A percentile compares a stretch with the other conserved stretches of the same genome.
phyloP scores from a whole-genome alignment of 1,139 yeast species.

The Yamadazyma membranifaciens region DNA sequence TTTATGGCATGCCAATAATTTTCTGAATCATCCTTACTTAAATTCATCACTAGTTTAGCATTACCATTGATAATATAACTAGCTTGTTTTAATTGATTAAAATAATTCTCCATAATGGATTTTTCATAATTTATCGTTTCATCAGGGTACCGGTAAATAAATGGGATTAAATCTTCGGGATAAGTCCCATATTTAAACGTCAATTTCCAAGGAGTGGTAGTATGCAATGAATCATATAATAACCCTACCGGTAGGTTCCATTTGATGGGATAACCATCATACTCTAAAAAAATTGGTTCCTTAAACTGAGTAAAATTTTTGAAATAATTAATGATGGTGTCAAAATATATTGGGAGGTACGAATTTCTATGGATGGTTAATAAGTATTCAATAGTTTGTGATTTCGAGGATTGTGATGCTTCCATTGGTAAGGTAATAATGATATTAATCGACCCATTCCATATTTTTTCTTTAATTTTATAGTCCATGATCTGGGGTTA shows the following conservation, averaged over 20 bases:
- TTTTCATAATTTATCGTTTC: conserved; percentile 23
- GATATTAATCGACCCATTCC: conserved; percentile 59
- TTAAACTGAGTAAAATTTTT: conserved; percentile 23
- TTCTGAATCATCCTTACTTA: conserved; percentile 61
- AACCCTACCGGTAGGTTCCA: conserved; percentile 86
- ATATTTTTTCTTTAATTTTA: conserved; percentile 37
- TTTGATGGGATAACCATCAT: conserved; percentile 58
- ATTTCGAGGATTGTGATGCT: conserved; percentile 4
- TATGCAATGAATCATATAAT: conserved; percentile 44
- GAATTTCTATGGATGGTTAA: conserved; percentile 41
- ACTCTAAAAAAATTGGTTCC: conserved; percentile 62
- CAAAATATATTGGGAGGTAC: conserved; percentile 55
- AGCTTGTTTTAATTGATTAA: conserved; percentile 79
- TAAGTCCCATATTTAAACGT: conserved; percentile 39
- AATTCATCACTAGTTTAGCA: conserved; percentile 70
- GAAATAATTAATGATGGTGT: conserved; percentile 44
- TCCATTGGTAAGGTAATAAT: conserved; percentile 17
- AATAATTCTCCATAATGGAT: conserved; percentile 52
- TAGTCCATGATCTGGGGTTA: conserved; percentile 3
- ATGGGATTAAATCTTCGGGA: conserved; percentile 56
- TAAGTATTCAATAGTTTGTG: conserved; percentile 20
- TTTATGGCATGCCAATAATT: conserved; percentile 55
- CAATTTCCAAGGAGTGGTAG: conserved; percentile 45
- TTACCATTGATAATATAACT: conserved; percentile 71
- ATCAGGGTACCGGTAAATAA: conserved; percentile 17